phyloP scores from a whole-genome alignment of 2,329 filamentous ascomycete species.

The Lachnellula willkommii region DNA sequence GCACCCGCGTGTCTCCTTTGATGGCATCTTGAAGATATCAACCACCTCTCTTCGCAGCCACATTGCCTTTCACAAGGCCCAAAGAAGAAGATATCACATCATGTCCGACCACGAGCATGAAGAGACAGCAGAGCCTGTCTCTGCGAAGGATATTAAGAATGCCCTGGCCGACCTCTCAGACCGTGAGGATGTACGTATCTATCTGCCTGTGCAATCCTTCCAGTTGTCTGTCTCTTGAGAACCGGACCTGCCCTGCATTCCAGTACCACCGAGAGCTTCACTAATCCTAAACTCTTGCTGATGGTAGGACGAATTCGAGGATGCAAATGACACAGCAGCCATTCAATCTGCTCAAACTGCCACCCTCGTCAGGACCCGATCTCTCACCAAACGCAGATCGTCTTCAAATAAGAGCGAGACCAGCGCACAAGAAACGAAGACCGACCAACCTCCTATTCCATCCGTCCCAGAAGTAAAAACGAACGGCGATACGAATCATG shows the following conservation, averaged over 20 bases:
- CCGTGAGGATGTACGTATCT: conserved; percentile 16
- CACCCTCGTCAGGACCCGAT: conserved; percentile 25
- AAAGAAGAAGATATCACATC: not conserved
- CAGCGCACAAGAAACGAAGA: conserved; percentile 24
- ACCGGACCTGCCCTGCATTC: not conserved
- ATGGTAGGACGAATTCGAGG: conserved; percentile 71
- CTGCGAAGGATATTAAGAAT: conserved; percentile 9
- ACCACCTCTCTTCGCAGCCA: not conserved
- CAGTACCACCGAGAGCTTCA: conserved; percentile 3
- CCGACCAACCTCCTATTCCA: conserved; percentile 23
- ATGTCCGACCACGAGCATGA: conserved; percentile 18
- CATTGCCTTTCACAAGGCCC: not conserved
- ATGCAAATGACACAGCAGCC: conserved; percentile 58
- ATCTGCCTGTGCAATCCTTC: not conserved
- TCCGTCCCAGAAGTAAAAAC: conserved; percentile 20
- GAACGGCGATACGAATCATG: conserved; percentile 27
- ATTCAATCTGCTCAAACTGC: conserved; percentile 16
- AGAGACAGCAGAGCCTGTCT: not conserved
- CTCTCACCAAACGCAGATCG: conserved; percentile 38
- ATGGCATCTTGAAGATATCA: conserved; percentile 15
- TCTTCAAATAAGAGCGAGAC: conserved; percentile 28
- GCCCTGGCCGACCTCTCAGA: conserved; percentile 24
- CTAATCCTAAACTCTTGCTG: conserved; percentile 6
- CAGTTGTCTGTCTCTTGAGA: not conserved
- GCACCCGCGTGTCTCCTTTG: conserved; percentile 1